phyloP scores from a whole-genome alignment of 345 rosid genomes.

The Eucalyptus sideroxylon region DNA sequence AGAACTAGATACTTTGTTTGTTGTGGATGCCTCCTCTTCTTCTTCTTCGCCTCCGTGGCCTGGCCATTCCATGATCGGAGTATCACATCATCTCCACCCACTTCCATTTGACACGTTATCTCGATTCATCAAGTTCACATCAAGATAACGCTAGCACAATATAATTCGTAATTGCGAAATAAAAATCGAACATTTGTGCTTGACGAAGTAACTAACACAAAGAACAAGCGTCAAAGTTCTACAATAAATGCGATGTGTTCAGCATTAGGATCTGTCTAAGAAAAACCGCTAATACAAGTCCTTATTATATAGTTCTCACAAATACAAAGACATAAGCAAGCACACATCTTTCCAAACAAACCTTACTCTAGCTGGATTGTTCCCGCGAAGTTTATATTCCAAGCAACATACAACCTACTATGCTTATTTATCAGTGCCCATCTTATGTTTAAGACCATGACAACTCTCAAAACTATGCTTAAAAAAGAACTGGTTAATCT shows the following conservation, averaged over 20 bases:
- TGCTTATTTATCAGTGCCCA: neutral
- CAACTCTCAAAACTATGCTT: neutral
- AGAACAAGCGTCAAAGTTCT: neutral
- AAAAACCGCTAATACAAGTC: neutral
- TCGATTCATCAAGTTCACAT: neutral
- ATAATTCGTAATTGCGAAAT: neutral
- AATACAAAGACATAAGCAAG: too few relatives aligned
- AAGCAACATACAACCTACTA: neutral
- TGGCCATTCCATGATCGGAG: neutral
- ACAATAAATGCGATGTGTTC: neutral
- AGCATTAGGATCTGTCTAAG: neutral
- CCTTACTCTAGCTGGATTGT: neutral
- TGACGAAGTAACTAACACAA: neutral
- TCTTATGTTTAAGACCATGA: neutral
- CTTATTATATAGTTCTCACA: neutral
- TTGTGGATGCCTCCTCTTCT: too few relatives aligned
- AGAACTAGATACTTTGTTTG: neutral
- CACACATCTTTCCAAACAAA: neutral
- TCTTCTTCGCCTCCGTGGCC: neutral
- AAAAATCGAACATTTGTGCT: neutral
- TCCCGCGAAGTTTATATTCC: neutral
- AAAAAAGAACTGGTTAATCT: neutral
- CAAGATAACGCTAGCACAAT: neutral
- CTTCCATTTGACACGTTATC: neutral
- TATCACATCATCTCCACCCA: neutral